phyloP scores from a whole-genome alignment of 306 rosid genomes.

The Sechiopsis laciniata region DNA sequence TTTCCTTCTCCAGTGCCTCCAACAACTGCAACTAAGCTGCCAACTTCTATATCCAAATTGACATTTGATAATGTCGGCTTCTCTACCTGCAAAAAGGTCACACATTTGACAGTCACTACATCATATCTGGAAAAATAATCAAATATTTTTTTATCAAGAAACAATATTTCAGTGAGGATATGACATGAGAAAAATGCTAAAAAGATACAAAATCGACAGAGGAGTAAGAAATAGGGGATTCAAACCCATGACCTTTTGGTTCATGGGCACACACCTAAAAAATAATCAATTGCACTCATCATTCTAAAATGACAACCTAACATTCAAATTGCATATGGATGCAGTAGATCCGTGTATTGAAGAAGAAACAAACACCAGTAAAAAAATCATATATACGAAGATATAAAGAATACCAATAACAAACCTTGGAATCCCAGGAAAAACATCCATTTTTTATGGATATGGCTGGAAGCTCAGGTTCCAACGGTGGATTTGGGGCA shows the following conservation, averaged over 20 bases:
- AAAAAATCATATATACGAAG: not conserved
- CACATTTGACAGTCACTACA: not conserved
- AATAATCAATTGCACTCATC: not conserved
- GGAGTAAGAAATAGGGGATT: too few relatives aligned
- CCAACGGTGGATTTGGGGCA: slow-evolving; percentile 53
- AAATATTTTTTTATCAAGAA: too few relatives aligned
- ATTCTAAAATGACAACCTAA: not conserved
- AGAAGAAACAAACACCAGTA: not conserved
- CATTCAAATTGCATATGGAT: slow-evolving; percentile 2
- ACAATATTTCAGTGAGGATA: too few relatives aligned
- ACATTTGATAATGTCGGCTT: slow-evolving; percentile 59
- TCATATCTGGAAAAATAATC: not conserved
- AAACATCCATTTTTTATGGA: slow-evolving; percentile 64
- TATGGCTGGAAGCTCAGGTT: slow-evolving; percentile 65
- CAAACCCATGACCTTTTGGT: too few relatives aligned
- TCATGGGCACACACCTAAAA: not conserved
- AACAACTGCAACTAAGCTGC: slow-evolving; percentile 81
- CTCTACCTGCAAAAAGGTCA: slow-evolving; percentile 41
- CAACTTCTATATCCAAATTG: slow-evolving; percentile 62
- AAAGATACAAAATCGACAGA: too few relatives aligned
- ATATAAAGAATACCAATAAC: slow-evolving; percentile 11
- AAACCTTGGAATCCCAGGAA: slow-evolving; percentile 81
- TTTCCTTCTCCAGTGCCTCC: slow-evolving; percentile 97
- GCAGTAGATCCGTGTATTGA: not conserved
- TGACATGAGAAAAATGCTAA: too few relatives aligned